These are phyloP conservation scores for Mycosphaerella sp. DNA, from an alignment of 2,329 filamentous ascomycete genomes.

Conservation along the genomic window DNA sequence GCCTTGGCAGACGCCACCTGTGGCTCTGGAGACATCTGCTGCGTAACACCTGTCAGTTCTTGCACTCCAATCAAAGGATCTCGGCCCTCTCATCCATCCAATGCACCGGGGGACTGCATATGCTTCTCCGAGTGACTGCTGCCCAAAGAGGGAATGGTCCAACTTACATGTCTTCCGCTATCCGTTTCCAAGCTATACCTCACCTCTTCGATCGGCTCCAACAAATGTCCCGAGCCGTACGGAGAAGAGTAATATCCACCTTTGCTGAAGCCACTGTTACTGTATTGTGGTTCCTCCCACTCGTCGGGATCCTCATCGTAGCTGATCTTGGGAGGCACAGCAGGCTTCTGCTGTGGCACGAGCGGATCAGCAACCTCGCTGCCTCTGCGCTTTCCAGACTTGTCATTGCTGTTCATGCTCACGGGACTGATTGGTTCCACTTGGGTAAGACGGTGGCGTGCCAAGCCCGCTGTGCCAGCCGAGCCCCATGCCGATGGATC, in stretches of 20 bases:
- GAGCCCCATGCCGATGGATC: constrained; percentile 48
- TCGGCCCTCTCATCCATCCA: neutral
- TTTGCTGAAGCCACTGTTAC: constrained; percentile 33
- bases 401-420: constrained; percentile 34
- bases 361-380: constrained; percentile 54
- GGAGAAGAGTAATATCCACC: constrained; percentile 34
- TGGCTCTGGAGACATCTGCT: constrained; percentile 28
- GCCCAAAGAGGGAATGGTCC: neutral
- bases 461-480: constrained; percentile 30
- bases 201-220: constrained; percentile 49
- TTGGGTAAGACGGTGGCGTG: constrained; percentile 28
- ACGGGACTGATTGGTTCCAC: constrained; percentile 27
- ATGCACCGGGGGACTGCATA: neutral
- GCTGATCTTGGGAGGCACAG: constrained; percentile 21
- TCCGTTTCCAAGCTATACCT: constrained; percentile 47
- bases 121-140: neutral
- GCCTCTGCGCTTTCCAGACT: constrained; percentile 39
- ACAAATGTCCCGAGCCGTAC: constrained; percentile 35
- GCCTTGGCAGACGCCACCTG: constrained; percentile 24
- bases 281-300: constrained; percentile 30
- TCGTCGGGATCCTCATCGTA: constrained; percentile 29
- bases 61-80: neutral
- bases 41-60: constrained; percentile 1
- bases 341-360: constrained; percentile 40
- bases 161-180: constrained; percentile 28